Evolutionary conservation across 2,329 filamentous ascomycete species (phyloP), one percentile per base, ranked within the genome.

Genomic region (Cadophora gregata): DNA sequence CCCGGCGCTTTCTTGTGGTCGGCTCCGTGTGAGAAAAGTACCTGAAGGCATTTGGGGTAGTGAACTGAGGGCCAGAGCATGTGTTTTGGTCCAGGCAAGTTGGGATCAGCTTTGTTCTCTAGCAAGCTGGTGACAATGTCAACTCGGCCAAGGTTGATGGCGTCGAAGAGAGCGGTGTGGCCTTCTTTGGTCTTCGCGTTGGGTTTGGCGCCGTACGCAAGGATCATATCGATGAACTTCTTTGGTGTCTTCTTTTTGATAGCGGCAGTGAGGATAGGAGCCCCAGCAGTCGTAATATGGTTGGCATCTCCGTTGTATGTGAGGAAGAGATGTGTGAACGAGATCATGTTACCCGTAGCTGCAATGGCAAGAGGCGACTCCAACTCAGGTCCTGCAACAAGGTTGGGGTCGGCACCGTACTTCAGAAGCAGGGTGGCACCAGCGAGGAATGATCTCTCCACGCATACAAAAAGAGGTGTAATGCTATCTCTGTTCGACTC

Each of bases 51-150:
- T 8, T 81, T 78, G 0, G 88, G 81, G 61, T 88, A 82, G 77
- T 88, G 86, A 0, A 84, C 85, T 0, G 88, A 82, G 1, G 88
- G 87, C 89, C 89, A 89, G 27, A 92, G 81, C 77, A 88, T 85
- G 78, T 91, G 86, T 76, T 90, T 90, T 12, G 88, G 88, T 0
- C 87, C 88, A 1, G 89, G 89, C 6, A 91, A 79, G 74, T 92
- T 92, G 9, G 88, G 84, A 72, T 91, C 85, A 1, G 89, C 90
- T 3, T 85, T 84, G 63, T 88, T 83, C 61, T 90, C 82, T 2
- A 88, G 77, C 19, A 87, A 76, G 3, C 79, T 74, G 0, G 78
- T 80, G 67, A 89, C 84, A 1, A 90, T 80, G 66, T 90, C 87
- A 59, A 83, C 78, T 6, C 88, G 82, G 12, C 82, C 83, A 21